phyloP scores from a whole-genome alignment of 768 basidiomycete species.

The Lactifluus piperatus region DNA sequence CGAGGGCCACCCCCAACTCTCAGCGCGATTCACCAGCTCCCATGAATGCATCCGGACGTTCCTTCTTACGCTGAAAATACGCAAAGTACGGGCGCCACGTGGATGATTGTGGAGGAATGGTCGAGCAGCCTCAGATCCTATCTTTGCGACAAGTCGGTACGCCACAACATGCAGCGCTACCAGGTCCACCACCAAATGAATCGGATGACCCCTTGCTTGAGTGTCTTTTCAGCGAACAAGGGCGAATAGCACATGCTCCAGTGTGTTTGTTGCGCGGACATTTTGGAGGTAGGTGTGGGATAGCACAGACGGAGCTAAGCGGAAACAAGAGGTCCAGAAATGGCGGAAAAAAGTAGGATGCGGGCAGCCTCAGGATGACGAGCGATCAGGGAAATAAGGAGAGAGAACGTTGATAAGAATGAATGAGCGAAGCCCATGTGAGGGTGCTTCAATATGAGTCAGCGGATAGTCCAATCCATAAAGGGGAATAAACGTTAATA shows the following conservation, averaged over 20 bases:
- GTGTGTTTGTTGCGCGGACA: constrained; percentile 75
- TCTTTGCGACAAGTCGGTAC: constrained; percentile 83
- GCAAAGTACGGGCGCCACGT: constrained; percentile 67
- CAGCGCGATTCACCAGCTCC: constrained; percentile 66
- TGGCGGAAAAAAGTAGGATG: constrained; percentile 81
- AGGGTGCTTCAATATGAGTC: constrained; percentile 62
- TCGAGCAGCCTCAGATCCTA: constrained; percentile 86
- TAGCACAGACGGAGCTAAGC: constrained; percentile 49
- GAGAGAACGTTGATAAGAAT: constrained; percentile 64
- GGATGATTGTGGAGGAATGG: constrained; percentile 50
- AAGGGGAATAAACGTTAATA: constrained; percentile 11
- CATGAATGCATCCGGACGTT: constrained; percentile 83
- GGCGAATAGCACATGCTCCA: constrained; percentile 87
- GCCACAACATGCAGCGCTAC: constrained; percentile 46
- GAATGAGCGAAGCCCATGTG: constrained; percentile 46
- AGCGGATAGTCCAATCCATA: constrained; percentile 57
- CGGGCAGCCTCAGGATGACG: constrained; percentile 78
- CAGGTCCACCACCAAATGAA: constrained; percentile 33
- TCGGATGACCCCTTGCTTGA: constrained; percentile 23
- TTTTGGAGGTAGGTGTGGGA: constrained; percentile 57
- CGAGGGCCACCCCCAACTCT: constrained; percentile 38
- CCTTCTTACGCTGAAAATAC: constrained; percentile 66
- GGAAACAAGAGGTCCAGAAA: constrained; percentile 86
- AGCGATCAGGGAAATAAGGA: constrained; percentile 78
- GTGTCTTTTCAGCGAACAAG: constrained; percentile 80